A percentile compares a stretch with the other conserved stretches of the same genome.
phyloP scores from a whole-genome alignment of 108 stramenopile species.

The Aurantiochytrium sp. region DNA sequence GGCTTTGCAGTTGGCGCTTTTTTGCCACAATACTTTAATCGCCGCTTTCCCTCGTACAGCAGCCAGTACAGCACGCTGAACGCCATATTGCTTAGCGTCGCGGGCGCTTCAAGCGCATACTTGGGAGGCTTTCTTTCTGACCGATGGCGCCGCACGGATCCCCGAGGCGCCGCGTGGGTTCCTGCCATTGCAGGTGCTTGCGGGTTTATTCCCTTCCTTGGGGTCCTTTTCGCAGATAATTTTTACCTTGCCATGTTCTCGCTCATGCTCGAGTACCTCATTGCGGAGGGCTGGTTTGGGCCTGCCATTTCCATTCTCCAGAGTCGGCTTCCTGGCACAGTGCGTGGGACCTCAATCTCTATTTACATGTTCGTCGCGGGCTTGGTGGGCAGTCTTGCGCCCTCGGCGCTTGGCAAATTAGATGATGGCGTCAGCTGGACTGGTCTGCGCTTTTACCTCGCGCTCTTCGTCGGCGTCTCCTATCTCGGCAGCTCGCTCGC shows the following conservation, averaged over 20 bases:
- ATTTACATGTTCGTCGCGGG: conserved; percentile 16
- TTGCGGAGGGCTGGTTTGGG: conserved; percentile 8
- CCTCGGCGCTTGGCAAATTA: not conserved
- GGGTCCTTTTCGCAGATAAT: not conserved
- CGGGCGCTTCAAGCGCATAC: not conserved
- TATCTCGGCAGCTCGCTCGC: not conserved
- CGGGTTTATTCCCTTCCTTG: not conserved
- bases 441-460: not conserved
- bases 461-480: not conserved
- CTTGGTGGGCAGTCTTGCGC: not conserved
- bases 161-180: not conserved
- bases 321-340: not conserved
- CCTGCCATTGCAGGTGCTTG: not conserved
- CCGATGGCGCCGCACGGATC: not conserved
- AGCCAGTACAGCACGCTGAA: not conserved
- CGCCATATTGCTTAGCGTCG: not conserved
- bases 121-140: not conserved
- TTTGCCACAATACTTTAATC: not conserved
- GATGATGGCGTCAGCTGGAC: not conserved
- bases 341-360: not conserved
- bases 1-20: not conserved
- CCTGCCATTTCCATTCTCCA: conserved; percentile 9
- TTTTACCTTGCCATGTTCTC: not conserved
- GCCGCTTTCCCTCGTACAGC: not conserved
- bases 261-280: conserved; percentile 5